phyloP scores from a whole-genome alignment of 2,329 filamentous ascomycete genomes.

The Seiridium cupressi region DNA sequence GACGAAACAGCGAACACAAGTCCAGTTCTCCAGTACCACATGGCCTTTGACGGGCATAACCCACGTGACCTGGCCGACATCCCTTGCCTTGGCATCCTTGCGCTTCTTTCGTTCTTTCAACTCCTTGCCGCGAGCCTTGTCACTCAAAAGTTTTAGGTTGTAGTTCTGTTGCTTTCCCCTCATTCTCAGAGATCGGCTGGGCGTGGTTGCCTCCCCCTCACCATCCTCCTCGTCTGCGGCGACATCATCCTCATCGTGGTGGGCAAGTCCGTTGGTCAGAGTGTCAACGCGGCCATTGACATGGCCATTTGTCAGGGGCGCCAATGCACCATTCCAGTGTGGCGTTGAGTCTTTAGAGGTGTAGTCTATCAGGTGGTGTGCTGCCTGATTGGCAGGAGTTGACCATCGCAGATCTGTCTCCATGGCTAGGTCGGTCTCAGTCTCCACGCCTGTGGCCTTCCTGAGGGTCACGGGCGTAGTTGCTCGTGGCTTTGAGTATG shows the following conservation, averaged over 20 bases:
- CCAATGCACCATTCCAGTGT: slow-evolving; percentile 32
- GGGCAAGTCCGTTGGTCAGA: slow-evolving; percentile 17
- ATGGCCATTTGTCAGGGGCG: slow-evolving; percentile 30
- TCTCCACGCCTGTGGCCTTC: slow-evolving; percentile 19
- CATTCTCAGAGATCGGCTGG: slow-evolving; percentile 48
- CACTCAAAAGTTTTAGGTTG: slow-evolving; percentile 59
- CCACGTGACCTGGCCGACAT: slow-evolving; percentile 39
- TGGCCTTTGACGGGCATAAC: slow-evolving; percentile 42
- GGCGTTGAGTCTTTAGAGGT: slow-evolving; percentile 20
- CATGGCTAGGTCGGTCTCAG: slow-evolving; percentile 21
- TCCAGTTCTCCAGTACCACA: slow-evolving; percentile 45
- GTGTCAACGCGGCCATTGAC: slow-evolving; percentile 26
- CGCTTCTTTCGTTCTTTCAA: slow-evolving; percentile 40
- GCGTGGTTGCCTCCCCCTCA: slow-evolving; percentile 49
- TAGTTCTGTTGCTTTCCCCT: slow-evolving; percentile 51
- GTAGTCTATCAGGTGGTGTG: not conserved
- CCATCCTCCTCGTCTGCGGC: slow-evolving; percentile 31
- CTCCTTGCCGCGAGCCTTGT: slow-evolving; percentile 54
- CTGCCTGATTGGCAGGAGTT: slow-evolving; percentile 16
- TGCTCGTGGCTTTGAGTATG: slow-evolving; percentile 25
- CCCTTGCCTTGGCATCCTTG: slow-evolving; percentile 23
- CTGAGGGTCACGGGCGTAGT: slow-evolving; percentile 23
- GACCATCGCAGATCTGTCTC: slow-evolving; percentile 32
- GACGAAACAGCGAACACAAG: slow-evolving; percentile 50
- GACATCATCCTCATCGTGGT: slow-evolving; percentile 19